Percentiles rank a stretch among this genome's conserved stretches.
Conservation (phyloP, 2,329 filamentous ascomycete genomes). For the Stagonosporopsis rhizophila region DNA sequence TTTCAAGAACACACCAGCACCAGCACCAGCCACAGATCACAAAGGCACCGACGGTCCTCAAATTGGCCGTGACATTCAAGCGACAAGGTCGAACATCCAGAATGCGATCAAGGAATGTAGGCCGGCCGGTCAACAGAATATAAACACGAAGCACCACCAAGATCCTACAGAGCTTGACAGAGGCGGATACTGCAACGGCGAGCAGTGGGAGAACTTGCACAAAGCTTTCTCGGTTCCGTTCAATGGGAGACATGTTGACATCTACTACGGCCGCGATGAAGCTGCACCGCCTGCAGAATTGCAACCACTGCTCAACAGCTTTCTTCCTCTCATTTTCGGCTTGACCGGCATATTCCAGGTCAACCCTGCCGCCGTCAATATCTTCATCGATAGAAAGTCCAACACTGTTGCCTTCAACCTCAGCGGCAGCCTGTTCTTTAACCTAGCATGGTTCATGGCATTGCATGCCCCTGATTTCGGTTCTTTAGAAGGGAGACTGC, state of each 20-base stretch:
- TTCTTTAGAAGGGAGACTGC: conserved; percentile 47
- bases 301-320: conserved; percentile 34
- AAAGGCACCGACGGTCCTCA: conserved; percentile 41
- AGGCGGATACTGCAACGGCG: conserved; percentile 48
- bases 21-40: conserved; percentile 17
- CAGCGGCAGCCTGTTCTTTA: conserved; percentile 89
- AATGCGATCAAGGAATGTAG: conserved; percentile 49
- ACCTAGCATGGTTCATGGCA: conserved; percentile 84
- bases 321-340: conserved; percentile 45
- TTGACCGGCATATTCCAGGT: conserved; percentile 67
- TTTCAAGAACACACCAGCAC: conserved; percentile 38
- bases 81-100: conserved; percentile 46
- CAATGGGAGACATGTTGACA: conserved; percentile 43
- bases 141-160: conserved; percentile 46
- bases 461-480: conserved; percentile 62
- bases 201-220: conserved; percentile 47
- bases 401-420: conserved; percentile 93
- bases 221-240: conserved; percentile 48
- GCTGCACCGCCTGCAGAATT: conserved; percentile 37
- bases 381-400: conserved; percentile 83
- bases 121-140: conserved; percentile 41
- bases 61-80: conserved; percentile 44
- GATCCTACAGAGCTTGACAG: conserved; percentile 48
- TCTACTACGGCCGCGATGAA: conserved; percentile 46
- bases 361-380: conserved; percentile 72